Base-by-base conservation (phyloP, 106 monocot species). In the Chionographis japonica region DNA sequence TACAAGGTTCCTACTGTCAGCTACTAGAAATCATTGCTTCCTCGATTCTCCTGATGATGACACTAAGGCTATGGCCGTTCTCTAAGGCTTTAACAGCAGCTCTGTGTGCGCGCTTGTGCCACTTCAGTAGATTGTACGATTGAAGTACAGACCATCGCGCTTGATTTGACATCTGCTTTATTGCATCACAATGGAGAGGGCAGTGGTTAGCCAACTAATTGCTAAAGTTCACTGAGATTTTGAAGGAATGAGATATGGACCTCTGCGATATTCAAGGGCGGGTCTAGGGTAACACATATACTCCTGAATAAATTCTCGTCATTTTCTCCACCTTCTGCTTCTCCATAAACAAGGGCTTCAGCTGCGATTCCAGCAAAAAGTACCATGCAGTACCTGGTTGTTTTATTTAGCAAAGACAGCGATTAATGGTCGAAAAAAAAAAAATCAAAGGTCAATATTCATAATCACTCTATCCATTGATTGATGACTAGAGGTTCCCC, bases 301-400 rank as follows among this genome's bases (percentile, higher is more conserved):
- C 58, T 70, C 58, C 69, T 58, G 46, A 70, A 70, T 35, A 70
- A 57, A 43, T 70, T 70, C 37, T 70, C 69, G 46, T 70, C 69
- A 50, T 59, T 70, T 60, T 70, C 69, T 60, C 69, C 69, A 42
- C 69, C 69, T 43, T 70, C 69, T 2, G 69, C 69, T 37, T 70
- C 69, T 50, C 69, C 69, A 70, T 70, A 70, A 70, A 70, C 69
- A 70, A 70, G 69, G 39, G 68, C 68, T 39, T 68, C 68, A 68
- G 68, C 68, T 7, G 68, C 68, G 55, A 68, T 68, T 68, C 69
- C 69, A 57, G 69, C 57, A 70, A 70, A 70, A 50, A 70, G 69
- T n/a, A 70, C 69, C 69, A 70, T 70, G 58, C 56, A 59, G 35
- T 70, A 70, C 43, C 69, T 70, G 12, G 14, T 13, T 6, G 46